Evolutionary conservation across 1,284 basidiomycete species (phyloP), one percentile per base, ranked within the genome.

Genomic region (Cutaneotrichosporon curvatum): DNA sequence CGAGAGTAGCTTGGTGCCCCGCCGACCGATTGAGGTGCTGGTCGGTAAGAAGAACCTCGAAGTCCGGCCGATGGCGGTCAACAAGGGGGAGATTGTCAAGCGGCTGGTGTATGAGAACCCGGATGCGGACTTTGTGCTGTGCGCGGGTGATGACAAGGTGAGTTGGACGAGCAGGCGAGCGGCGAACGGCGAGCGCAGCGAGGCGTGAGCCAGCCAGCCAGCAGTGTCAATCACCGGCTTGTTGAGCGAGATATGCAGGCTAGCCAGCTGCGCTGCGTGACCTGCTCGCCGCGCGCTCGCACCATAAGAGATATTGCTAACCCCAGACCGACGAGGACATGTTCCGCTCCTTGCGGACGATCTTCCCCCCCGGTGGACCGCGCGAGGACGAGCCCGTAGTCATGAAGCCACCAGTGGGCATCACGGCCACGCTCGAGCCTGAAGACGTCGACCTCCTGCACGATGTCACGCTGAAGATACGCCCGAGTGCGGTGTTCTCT

Each of bases 71-170:
- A 78, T 87, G 46, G 91, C 90, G 1, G 81, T 96, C 60, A 97
- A 96, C 79, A 96, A 98, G 80, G 94, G 94, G 48, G 94, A 97
- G 75, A 97, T 97, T 62, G 91, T 96, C 59, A 90, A 91, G 75
- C 78, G 91, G 38, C 83, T 97, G 48, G 68, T 96, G 50, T 96
- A 92, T 78, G 76, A 83, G 65, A 84, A 96, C 75, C 84, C 90
- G 2, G 89, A 95, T 56, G 84, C 87, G 39, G 87, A 95, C 68
- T 94, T 96, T 67, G 79, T 96, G 63, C 92, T 97, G 74, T 97
- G 94, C 68, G 92, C 89, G 0, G 94, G 94, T 43, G 94, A 97
- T 66, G 94, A 97, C 76, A 96, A 96, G 81, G 88, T 87, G 46
- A 51, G 76, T 63, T 11, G n/a, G n/a, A 12, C 51, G 61, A 18